Evolutionary conservation across 2,329 filamentous ascomycete species (phyloP), one percentile per base, ranked within the genome.

Genomic region (Talaromyces sp.): DNA sequence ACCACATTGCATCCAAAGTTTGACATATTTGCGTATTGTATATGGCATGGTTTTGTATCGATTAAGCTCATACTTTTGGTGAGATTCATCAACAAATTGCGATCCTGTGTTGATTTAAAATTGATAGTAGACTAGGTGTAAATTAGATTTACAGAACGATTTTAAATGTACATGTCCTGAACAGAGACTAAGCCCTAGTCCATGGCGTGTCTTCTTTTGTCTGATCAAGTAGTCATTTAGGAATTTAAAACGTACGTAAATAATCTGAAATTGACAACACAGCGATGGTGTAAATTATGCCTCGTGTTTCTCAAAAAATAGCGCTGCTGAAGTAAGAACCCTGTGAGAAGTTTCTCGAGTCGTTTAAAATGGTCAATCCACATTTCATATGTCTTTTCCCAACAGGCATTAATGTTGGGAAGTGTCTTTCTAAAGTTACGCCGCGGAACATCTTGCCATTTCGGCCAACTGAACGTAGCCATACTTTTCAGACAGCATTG

Each of bases 371-470:
- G 19, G 31, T 50, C 13, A 31, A 17, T 22, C n/a, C 13, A 22
- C 13, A 27, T 27, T 27, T 52, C 49, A 52, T n/a, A n/a, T 7
- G 25, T 52, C 25, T 52, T 52, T 52, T 52, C 15, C 49, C 15
- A 33, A n/a, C 27, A 10, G 15, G 3, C 13, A 17, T 17, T 31
- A 8, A 31, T 11, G 22, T 50, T 31, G 47, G 22, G 11, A 19
- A 27, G 19, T 49, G 22, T 11, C 8, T 11, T 27, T 15, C 10
- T 7, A 13, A 49, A 59, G 31, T 61, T 63, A 27, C 50, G 27
- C 61, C 61, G 61, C 61, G 61, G 61, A 63, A 43, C n/a, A 63
- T 57, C 25, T 15, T 52, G 11, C 8, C 10, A 52, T 10, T 33
- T n/a, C 15, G 27, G 49, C 49, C 25, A 31, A 27, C 15, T 25